Percentiles rank a stretch among this genome's conserved stretches.
Evolutionary conservation across 2,329 filamentous ascomycete species (phyloP).

Genomic region (Botrytis paeoniae): DNA sequence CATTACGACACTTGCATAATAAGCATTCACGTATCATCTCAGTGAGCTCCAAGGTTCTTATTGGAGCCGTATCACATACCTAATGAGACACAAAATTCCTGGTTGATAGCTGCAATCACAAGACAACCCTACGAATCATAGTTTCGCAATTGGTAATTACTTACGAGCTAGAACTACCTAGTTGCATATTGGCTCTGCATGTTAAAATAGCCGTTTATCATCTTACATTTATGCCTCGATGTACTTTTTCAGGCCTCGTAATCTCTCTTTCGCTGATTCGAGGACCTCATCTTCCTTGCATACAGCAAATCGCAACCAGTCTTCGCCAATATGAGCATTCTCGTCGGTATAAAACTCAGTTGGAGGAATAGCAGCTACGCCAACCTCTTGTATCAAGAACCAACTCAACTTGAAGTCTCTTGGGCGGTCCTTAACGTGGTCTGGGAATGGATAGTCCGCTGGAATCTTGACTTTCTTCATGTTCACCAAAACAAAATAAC

Average conservation of each 20-base stretch:
- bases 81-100: not conserved
- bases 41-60: not conserved
- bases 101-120: not conserved
- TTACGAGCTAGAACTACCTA: not conserved
- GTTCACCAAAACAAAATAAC: constrained; percentile 96
- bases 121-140: not conserved
- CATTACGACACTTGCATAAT: not conserved
- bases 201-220: not conserved
- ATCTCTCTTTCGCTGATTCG: constrained; percentile 71
- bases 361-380: constrained; percentile 91
- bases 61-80: not conserved
- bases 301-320: constrained; percentile 92
- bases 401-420: constrained; percentile 92
- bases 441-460: constrained; percentile 79
- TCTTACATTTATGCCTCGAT: constrained; percentile 45
- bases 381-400: constrained; percentile 96
- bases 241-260: constrained; percentile 43
- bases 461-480: constrained; percentile 84
- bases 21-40: not conserved
- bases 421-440: constrained; percentile 80
- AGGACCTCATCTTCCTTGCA: constrained; percentile 91
- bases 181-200: not conserved
- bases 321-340: constrained; percentile 82
- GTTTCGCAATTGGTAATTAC: not conserved
- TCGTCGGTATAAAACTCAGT: constrained; percentile 92